These are phyloP conservation scores for Schizophyllum commune DNA, from an alignment of 1,284 basidiomycete genomes.

Conservation along the genomic window DNA sequence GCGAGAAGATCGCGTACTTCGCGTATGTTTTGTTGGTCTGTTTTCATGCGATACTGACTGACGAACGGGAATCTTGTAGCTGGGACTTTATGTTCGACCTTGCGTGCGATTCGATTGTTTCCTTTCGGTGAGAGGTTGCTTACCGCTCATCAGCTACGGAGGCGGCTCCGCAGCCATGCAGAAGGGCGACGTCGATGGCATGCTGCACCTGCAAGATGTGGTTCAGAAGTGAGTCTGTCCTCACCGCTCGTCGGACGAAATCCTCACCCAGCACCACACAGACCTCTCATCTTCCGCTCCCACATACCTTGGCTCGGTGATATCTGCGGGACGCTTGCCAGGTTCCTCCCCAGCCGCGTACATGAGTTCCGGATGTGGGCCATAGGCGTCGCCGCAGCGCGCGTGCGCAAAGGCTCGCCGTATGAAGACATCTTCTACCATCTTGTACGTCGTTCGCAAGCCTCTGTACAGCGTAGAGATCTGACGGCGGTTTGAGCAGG, in stretches of 20 bases:
- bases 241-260: neutral
- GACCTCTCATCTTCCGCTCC: constrained; percentile 9
- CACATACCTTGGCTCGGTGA: constrained; percentile 11
- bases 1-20: constrained; percentile 26
- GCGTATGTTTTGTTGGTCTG: constrained; percentile 21
- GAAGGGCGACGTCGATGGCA: constrained; percentile 8
- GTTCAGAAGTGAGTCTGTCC: constrained; percentile 9
- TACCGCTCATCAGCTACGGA: constrained; percentile 17
- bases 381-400: constrained; percentile 14
- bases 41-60: neutral
- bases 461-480: neutral
- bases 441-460: constrained; percentile 19
- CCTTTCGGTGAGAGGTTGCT: neutral
- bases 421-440: constrained; percentile 31
- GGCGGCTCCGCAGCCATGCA: constrained; percentile 20
- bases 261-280: constrained; percentile 2
- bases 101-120: constrained; percentile 14
- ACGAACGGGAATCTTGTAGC: constrained; percentile 11
- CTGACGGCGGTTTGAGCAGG: neutral
- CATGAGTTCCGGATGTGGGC: constrained; percentile 16
- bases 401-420: constrained; percentile 19
- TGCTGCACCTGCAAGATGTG: constrained; percentile 3
- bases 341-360: constrained; percentile 14
- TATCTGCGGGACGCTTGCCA: constrained; percentile 22
- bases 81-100: constrained; percentile 34